Percentiles rank a stretch among this genome's conserved stretches.
Conservation (phyloP, 1,284 basidiomycete species). For the Puccinia coronata region DNA sequence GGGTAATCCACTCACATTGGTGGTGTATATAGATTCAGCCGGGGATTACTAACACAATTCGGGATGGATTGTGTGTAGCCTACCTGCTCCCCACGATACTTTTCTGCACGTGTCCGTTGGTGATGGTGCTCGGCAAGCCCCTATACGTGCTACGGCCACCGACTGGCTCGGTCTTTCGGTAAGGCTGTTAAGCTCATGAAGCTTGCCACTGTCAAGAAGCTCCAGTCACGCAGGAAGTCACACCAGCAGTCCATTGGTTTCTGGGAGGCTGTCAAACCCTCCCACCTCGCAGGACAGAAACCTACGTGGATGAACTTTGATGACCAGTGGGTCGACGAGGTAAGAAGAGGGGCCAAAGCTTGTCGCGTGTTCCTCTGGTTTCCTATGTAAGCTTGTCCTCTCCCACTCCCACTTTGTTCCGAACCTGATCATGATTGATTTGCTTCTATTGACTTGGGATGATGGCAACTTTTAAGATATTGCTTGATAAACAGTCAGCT, state of each 20-base stretch:
- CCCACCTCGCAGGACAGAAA: slow-evolving; percentile 55
- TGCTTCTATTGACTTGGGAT: background rate
- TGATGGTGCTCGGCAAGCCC: slow-evolving; percentile 70
- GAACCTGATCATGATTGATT: background rate
- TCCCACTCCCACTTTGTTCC: no score
- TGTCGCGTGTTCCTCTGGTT: slow-evolving; percentile 78
- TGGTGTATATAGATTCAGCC: no score
- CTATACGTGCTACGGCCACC: slow-evolving; percentile 71
- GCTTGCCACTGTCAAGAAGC: slow-evolving; percentile 57
- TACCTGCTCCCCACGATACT: slow-evolving; percentile 60
- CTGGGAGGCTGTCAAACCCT: slow-evolving; percentile 76
- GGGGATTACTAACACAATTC: background rate
- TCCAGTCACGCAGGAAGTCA: slow-evolving; percentile 54
- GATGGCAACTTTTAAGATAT: slow-evolving; percentile 15
- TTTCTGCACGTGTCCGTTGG: slow-evolving; percentile 64
- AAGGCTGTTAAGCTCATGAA: slow-evolving; percentile 57
- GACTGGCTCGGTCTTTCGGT: slow-evolving; percentile 75
- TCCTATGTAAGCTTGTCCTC: slow-evolving; percentile 52
- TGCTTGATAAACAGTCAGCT: slow-evolving; percentile 69
- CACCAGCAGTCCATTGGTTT: slow-evolving; percentile 66
- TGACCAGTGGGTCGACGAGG: slow-evolving; percentile 79
- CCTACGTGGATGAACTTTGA: slow-evolving; percentile 64
- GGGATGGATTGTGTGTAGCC: background rate
- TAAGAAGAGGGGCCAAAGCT: slow-evolving; percentile 77
- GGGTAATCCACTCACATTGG: slow-evolving; percentile 49